phyloP scores from a whole-genome alignment of 768 basidiomycete genomes.

The Panus rudis region DNA sequence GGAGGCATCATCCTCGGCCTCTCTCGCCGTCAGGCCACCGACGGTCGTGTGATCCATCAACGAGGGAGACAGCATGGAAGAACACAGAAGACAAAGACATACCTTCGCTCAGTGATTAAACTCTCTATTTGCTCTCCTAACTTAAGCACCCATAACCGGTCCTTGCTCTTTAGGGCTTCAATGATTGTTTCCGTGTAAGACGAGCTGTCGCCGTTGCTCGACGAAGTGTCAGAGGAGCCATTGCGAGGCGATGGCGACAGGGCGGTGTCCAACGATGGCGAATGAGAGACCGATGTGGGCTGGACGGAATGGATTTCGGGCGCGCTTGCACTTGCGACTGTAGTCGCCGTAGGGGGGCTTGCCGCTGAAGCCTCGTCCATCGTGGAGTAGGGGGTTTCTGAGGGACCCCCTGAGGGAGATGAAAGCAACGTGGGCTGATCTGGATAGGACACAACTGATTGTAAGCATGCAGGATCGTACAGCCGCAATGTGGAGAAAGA shows the following conservation, averaged over 20 bases:
- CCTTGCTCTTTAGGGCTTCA: conserved; percentile 83
- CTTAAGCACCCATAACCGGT: conserved; percentile 81
- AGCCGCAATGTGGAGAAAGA: conserved; percentile 6
- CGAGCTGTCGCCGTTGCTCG: conserved; percentile 4
- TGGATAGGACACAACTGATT: background rate
- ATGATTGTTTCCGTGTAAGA: conserved; percentile 27
- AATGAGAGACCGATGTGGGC: conserved; percentile 10
- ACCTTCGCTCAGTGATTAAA: conserved; percentile 72
- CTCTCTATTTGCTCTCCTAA: conserved; percentile 83
- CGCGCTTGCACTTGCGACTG: conserved; percentile 13
- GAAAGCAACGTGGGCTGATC: background rate
- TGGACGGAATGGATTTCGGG: conserved; percentile 12
- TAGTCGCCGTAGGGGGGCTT: conserved; percentile 12
- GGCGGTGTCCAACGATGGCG: conserved; percentile 13
- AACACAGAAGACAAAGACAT: conserved; percentile 5
- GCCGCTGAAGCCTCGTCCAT: conserved; percentile 7
- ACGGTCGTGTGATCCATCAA: conserved; percentile 13
- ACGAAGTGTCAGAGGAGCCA: conserved; percentile 7
- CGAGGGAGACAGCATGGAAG: background rate
- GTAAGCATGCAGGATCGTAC: no score
- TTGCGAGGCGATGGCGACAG: conserved; percentile 6
- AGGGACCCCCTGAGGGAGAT: background rate
- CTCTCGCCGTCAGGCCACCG: background rate
- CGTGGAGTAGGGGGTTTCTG: background rate
- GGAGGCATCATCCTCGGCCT: conserved; percentile 1